Base-by-base conservation (phyloP, 2,329 filamentous ascomycete genomes). In the Madurella fahalii region DNA sequence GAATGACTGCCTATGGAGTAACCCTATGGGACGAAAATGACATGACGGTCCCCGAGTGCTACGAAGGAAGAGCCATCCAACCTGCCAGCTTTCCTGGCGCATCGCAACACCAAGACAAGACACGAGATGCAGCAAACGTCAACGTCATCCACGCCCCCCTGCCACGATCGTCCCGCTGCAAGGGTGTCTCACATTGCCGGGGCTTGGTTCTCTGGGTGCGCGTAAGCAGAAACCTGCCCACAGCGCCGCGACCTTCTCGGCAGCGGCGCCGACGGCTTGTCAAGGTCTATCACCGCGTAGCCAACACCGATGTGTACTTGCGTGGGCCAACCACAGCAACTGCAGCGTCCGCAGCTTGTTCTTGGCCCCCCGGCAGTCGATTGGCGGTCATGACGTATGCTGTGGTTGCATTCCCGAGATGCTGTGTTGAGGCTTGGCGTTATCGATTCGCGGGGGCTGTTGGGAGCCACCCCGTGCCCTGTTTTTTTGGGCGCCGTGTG, bases 371-470 rank as follows among this genome's bases (percentile, higher is more conserved):
- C 2, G 13, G 32, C 34, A 15, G 20, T 30, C 34, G 45, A 48
- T 45, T 45, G 53, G 49, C 32, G 25, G 40, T 12, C 5, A 56
- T 52, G 53, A 56, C 53, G 53, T 56, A 43, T n/a, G 18, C 1
- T 8, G 47, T 43, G 15, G 47, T 32, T 18, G 30, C 13, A 16
- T 15, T 20, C 13, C 13, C 17, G 37, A 42, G 47, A 43, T 50
- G 39, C 17, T 50, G 39, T 20, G 5, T 9, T 12, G 31, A n/a
- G 52, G 16, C 53, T 54, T 54, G 53, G 53, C 53, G 20, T 12
- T 20, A 25, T 39, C 18, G 18, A 13, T 13, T 9, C 13, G 40
- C 44, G 45, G 53, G 43, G 48, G 20, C 41, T 5, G 18, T 17
- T 40, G 20, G 39, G 31, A 40, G 47, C 47, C 47, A 15, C 18